Evolutionary conservation across 2,329 filamentous ascomycete genomes (phyloP), one percentile per base, ranked within the genome.

Genomic region (Huntiella savannae): DNA sequence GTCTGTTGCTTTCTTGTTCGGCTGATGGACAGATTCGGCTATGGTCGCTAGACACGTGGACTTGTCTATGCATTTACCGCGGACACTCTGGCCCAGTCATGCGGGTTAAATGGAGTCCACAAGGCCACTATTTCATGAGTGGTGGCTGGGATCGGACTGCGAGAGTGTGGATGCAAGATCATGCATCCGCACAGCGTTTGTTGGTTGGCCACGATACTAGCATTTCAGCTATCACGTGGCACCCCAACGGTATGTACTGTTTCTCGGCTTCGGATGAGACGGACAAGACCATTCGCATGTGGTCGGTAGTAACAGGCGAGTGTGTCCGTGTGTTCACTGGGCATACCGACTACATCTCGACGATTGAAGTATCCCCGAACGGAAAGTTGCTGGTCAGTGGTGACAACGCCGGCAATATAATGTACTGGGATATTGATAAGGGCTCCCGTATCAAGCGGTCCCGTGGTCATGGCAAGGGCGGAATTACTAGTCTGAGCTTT

Each of bases 231-330:
- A 70, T 95, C n/a, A 71, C 82, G 11, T 98, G 91, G 77, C 91
- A 98, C 56, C 85, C 88, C 0, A 98, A 98, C 58, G 85, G 84
- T 13, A 76, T 82, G 4, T 98, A 96, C 55, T 68, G 95, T 39
- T 95, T 98, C 61, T 95, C 91, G 0, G 86, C 82, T 3, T 92
- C 85, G 10, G 82, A 82, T 53, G 87, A 78, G 57, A 73, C 69
- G 5, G 76, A 98, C 61, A 88, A 88, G 60, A 91, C 86, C 0
- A 83, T 96, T 33, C 79, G 91, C 28, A 96, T 98, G 88, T 98
- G 91, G 91, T 79, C 86, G 7, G 75, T 95, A n/a, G 73, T 77
- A 8, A 88, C 81, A 6, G 91, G 91, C 22, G 78, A 79, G 51
- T 85, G 86, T 33, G 83, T 95, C 4, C 81, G 91, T 19, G 76